Evolutionary conservation across 768 basidiomycete species (phyloP), one percentile per base, ranked within the genome.

Genomic region (Boletus rufocinnamomeus): DNA sequence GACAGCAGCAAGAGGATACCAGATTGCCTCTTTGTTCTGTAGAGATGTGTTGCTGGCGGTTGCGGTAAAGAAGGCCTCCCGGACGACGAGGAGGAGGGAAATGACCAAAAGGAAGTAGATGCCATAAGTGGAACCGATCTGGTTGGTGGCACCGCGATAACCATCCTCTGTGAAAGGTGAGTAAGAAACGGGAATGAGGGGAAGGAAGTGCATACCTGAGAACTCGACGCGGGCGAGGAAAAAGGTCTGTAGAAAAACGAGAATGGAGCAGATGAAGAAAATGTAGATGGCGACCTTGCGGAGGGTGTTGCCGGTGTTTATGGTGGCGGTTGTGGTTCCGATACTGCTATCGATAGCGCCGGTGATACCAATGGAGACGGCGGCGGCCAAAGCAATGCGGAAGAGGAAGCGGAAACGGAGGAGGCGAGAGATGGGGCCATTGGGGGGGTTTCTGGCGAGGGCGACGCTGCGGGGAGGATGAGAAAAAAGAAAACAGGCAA

Each of bases 1-100:
- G 16, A 71, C 51, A 2, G 59, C 76, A 23, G 69, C 37, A 30
- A 77, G 61, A 4, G 75, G 74, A 40, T 74, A 75, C 68, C 72
- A 75, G 9, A 73, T 34, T 1, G 54, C 60, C 45, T 76, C 73
- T 17, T 70, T 64, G 43, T 67, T 63, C 50, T 75, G 72, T 4
- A 48, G 17, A 0, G 49, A n/a, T 2, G 25, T 2, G 1, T 68
- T 41, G 49, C 41, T 40, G 28, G 53, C 51, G 7, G 70, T 74
- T 7, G 66, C 71, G 58, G 67, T 50, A 27, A 74, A 67, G 66
- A 75, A 75, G 48, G 63, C 60, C 50, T 75, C 69, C 23, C 72
- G 69, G 1, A 50, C 60, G 47, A 76, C 52, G 25, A 73, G 69
- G 32, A 72, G 62, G 34, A 65, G 4, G 2, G 62, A 56, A 9